These are phyloP conservation scores for Prunus dulcis DNA, from an alignment of 306 rosid genomes.

Conservation along the genomic window DNA sequence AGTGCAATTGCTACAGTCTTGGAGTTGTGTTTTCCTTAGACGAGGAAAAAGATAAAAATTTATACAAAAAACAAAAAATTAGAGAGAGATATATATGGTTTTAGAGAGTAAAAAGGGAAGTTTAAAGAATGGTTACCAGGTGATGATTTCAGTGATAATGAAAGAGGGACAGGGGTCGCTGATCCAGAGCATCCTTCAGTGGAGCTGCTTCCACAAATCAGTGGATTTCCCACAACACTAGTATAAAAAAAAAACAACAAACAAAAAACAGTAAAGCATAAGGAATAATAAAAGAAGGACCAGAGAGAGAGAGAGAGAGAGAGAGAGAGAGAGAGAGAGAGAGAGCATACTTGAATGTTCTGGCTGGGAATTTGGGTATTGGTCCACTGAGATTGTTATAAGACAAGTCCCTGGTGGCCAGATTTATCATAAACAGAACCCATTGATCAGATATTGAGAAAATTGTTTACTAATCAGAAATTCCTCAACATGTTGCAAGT, in stretches of 20 bases:
- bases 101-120: neutral
- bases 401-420: constrained; percentile 86
- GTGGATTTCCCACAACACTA: constrained; percentile 85
- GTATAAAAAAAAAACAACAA: neutral
- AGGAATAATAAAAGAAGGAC: constrained; percentile 10
- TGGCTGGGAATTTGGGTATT: constrained; percentile 84
- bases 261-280: constrained; percentile 10
- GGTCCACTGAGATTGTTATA: constrained; percentile 95
- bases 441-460: constrained; percentile 26
- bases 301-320: neutral
- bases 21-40: constrained; percentile 56
- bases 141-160: constrained; percentile 57
- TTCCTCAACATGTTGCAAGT: constrained; percentile 17
- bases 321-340: neutral
- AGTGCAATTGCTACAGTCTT: constrained; percentile 72
- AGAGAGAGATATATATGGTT: neutral
- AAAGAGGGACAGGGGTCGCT: constrained; percentile 48
- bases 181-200: constrained; percentile 80
- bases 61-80: neutral
- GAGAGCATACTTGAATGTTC: constrained; percentile 71
- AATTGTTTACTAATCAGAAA: constrained; percentile 11
- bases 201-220: constrained; percentile 70
- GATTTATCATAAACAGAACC: constrained; percentile 26
- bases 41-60: neutral
- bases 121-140: constrained; percentile 37